Evolutionary conservation across 257 asterid species (phyloP).

Genomic region (Solanum sejunctum): DNA sequence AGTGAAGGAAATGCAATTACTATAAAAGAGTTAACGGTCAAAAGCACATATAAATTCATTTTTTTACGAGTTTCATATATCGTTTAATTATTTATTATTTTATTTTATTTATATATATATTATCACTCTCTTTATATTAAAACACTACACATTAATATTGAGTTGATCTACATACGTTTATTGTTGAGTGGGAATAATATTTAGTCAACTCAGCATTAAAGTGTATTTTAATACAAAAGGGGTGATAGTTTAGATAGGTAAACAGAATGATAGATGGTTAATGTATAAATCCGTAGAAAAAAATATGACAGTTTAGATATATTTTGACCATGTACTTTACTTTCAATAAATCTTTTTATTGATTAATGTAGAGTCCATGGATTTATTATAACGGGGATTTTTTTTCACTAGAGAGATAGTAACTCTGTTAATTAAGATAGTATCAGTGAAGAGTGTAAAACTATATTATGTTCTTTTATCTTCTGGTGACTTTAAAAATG

Average conservation of each 20-base stretch:
- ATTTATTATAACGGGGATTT: not conserved
- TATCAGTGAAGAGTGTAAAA: too few relatives aligned
- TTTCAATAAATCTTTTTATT: too few relatives aligned
- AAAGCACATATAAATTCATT: not conserved
- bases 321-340: not conserved
- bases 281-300: rapidly evolving
- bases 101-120: not conserved
- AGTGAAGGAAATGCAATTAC: not conserved
- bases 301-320: too few relatives aligned
- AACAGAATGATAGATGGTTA: not conserved
- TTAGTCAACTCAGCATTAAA: not conserved
- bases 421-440: not conserved
- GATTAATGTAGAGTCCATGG: not conserved
- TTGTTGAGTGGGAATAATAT: not conserved
- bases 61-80: not conserved
- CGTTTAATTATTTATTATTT: not conserved
- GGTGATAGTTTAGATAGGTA: not conserved
- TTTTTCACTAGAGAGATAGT: not conserved
- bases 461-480: too few relatives aligned
- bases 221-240: too few relatives aligned
- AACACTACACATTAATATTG: not conserved
- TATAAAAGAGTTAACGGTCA: not conserved
- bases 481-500: too few relatives aligned
- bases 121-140: not conserved
- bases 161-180: not conserved